A percentile compares a stretch with the other conserved stretches of the same genome.
These are phyloP conservation scores for Cercospora sojina DNA, from an alignment of 2,329 filamentous ascomycete species.

Conservation along the genomic window DNA sequence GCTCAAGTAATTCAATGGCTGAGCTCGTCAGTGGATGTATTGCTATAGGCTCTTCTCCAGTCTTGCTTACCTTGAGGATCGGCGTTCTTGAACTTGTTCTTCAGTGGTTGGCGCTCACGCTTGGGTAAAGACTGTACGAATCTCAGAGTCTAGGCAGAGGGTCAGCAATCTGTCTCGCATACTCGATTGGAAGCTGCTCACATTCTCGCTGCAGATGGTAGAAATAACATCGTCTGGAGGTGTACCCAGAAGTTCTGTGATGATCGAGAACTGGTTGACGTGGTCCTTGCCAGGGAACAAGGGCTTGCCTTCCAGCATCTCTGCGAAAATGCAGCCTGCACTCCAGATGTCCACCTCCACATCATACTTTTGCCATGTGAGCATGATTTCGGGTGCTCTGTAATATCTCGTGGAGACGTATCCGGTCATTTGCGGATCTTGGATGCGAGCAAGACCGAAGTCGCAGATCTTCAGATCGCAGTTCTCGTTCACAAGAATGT, in stretches of 20 bases:
- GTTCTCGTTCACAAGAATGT: slow-evolving; percentile 99
- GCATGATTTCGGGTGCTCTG: slow-evolving; percentile 98
- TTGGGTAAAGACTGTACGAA: slow-evolving; percentile 97
- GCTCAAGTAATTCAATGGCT: slow-evolving; percentile 85
- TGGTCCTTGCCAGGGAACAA: slow-evolving; percentile 98
- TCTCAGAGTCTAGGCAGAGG: slow-evolving; percentile 69
- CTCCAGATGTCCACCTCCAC: slow-evolving; percentile 99
- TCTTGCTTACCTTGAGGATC: slow-evolving; percentile 56
- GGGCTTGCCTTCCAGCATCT: slow-evolving; percentile 98
- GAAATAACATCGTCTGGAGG: slow-evolving; percentile 98
- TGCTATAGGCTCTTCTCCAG: background rate
- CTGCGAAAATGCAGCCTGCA: slow-evolving; percentile 96
- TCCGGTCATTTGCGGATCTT: slow-evolving; percentile 99
- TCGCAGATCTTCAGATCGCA: slow-evolving; percentile 99
- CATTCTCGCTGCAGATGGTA: slow-evolving; percentile 95
- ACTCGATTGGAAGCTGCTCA: slow-evolving; percentile 52
- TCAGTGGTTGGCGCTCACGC: slow-evolving; percentile 82
- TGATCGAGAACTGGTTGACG: slow-evolving; percentile 99
- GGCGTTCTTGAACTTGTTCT: slow-evolving; percentile 91
- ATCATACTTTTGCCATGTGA: slow-evolving; percentile 99
- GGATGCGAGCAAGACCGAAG: slow-evolving; percentile 93
- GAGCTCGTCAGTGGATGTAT: slow-evolving; percentile 29
- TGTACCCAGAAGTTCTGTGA: slow-evolving; percentile 93
- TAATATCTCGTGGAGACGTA: slow-evolving; percentile 99
- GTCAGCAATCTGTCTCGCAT: slow-evolving; percentile 27